These are phyloP conservation scores for Tricholoma matsutake DNA, from an alignment of 768 basidiomycete species.

Conservation along the genomic window DNA sequence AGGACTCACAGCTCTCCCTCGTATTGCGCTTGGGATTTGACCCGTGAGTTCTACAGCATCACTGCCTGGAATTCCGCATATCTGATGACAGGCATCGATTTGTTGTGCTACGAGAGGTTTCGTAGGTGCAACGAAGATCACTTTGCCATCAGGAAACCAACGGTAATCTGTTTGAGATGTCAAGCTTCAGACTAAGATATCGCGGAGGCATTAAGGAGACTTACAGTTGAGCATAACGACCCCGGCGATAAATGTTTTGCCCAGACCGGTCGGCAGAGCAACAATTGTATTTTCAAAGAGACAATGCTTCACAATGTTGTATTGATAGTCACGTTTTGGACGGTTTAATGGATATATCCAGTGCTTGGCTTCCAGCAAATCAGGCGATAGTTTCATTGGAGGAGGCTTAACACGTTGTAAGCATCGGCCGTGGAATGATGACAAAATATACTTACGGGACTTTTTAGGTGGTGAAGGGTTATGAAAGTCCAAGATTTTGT, in stretches of 20 bases:
- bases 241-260: conserved; percentile 97
- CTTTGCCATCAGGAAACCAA: conserved; percentile 90
- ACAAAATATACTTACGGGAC: conserved; percentile 28
- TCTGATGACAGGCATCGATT: conserved; percentile 87
- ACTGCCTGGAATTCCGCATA: conserved; percentile 87
- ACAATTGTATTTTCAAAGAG: conserved; percentile 94
- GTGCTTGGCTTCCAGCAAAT: conserved; percentile 74
- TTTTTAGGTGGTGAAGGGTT: conserved; percentile 8
- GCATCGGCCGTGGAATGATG: neutral
- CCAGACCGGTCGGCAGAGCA: conserved; percentile 91
- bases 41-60: conserved; percentile 90
- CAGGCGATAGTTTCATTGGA: conserved; percentile 74
- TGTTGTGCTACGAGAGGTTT: conserved; percentile 97
- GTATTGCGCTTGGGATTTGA: conserved; percentile 47
- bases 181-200: neutral
- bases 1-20: conserved; percentile 57
- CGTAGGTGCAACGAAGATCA: conserved; percentile 94
- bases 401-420: conserved; percentile 45
- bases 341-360: conserved; percentile 93
- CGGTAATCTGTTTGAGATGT: conserved; percentile 59
- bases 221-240: conserved; percentile 94
- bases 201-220: neutral
- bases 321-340: conserved; percentile 90
- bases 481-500: neutral
- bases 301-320: conserved; percentile 81